phyloP scores from a whole-genome alignment of 495 filamentous ascomycete species.

The Xylaria palmicola region DNA sequence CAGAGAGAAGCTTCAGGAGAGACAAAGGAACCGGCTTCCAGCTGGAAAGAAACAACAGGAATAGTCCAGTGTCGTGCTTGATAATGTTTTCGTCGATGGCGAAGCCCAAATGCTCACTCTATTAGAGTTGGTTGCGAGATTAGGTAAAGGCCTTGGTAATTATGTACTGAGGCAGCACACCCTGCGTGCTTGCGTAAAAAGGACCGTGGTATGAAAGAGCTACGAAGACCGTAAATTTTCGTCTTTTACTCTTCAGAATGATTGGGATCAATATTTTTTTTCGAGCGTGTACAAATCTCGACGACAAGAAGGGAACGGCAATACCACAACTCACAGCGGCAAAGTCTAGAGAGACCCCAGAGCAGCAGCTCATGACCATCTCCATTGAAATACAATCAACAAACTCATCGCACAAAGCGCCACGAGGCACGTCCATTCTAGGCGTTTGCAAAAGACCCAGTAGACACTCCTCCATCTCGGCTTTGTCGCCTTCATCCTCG shows the following conservation, averaged over 20 bases:
- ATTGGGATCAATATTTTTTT: neutral
- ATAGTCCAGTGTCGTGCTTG: too few species aligned
- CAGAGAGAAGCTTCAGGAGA: neutral
- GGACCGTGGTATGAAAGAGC: neutral
- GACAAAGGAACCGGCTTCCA: too few species aligned
- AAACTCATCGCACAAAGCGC: neutral
- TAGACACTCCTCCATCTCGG: neutral
- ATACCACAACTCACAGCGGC: neutral
- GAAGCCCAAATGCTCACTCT: too few species aligned
- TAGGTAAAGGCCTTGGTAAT: too few species aligned
- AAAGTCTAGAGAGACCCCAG: neutral
- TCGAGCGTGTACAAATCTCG: neutral
- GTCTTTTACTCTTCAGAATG: neutral
- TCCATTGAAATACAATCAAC: neutral
- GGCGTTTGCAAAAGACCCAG: neutral
- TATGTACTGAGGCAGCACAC: too few species aligned
- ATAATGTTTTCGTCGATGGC: neutral
- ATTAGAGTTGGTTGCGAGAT: too few species aligned
- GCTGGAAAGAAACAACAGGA: too few species aligned
- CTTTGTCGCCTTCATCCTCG: neutral
- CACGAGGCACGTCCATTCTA: neutral
- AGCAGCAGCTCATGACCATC: neutral
- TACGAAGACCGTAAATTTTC: neutral
- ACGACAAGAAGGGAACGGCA: neutral
- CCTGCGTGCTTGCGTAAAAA: slow-evolving; percentile 5